These are phyloP conservation scores for Trichocladium uniseriatum DNA, from an alignment of 495 filamentous ascomycete species.

Conservation along the genomic window DNA sequence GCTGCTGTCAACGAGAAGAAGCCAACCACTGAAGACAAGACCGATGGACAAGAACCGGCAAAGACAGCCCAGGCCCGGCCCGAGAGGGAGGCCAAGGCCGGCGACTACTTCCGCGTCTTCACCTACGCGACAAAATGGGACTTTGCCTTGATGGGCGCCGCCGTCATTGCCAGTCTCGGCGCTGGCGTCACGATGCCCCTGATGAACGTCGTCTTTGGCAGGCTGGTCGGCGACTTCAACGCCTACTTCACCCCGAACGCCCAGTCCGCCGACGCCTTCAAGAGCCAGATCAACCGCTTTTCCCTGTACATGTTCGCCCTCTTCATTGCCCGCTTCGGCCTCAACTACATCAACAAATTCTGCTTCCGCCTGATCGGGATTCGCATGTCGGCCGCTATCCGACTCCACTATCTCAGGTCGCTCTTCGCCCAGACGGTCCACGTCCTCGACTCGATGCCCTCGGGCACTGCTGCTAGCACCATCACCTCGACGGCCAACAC, in stretches of 20 bases:
- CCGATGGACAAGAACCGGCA: neutral
- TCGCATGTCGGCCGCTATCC: constrained; percentile 42
- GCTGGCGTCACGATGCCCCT: constrained; percentile 28
- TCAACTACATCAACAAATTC: constrained; percentile 43
- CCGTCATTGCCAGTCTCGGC: constrained; percentile 26
- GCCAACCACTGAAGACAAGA: neutral
- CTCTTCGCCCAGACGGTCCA: constrained; percentile 48
- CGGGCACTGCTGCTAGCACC: constrained; percentile 43
- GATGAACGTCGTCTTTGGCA: constrained; percentile 32
- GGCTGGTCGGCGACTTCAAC: constrained; percentile 26
- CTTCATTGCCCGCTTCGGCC: constrained; percentile 36
- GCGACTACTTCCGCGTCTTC: constrained; percentile 38
- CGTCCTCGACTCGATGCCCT: constrained; percentile 49
- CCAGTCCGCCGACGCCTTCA: constrained; percentile 10
- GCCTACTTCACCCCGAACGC: constrained; percentile 5
- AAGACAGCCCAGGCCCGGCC: constrained; percentile 27
- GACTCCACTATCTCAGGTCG: constrained; percentile 43
- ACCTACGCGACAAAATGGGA: constrained; percentile 37
- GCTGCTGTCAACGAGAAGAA: neutral
- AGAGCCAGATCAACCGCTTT: constrained; percentile 15
- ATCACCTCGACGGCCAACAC: constrained; percentile 52
- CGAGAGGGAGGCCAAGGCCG: constrained; percentile 34
- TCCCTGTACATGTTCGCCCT: constrained; percentile 30
- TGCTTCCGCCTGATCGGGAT: constrained; percentile 41
- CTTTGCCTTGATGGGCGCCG: constrained; percentile 29